A percentile compares a stretch with the other conserved stretches of the same genome.
Evolutionary conservation across 768 basidiomycete genomes (phyloP).

Genomic region (Vararia minispora): DNA sequence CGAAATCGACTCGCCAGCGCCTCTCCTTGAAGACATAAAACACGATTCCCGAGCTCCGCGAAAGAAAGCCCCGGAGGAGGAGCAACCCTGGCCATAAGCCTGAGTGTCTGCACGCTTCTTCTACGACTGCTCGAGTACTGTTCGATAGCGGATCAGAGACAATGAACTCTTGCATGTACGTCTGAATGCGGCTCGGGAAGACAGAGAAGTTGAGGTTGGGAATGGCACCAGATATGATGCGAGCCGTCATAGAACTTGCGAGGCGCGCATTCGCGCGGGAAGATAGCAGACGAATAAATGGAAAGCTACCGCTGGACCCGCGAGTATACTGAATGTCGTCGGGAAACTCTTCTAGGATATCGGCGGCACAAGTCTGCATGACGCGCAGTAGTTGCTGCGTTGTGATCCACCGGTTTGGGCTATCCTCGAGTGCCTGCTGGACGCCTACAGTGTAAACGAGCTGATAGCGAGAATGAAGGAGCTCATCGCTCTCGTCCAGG

Average conservation of each 20-base stretch:
- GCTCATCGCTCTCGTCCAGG: constrained; percentile 18
- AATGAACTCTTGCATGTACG: no score
- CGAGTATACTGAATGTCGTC: no score
- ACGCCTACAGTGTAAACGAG: constrained; percentile 34
- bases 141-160: no score
- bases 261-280: no score
- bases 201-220: no score
- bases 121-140: constrained; percentile 6
- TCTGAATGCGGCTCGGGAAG: no score
- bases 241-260: no score
- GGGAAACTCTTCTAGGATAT: background rate
- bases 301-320: no score
- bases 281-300: no score
- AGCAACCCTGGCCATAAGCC: constrained; percentile 27
- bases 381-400: constrained; percentile 28
- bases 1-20: constrained; percentile 44
- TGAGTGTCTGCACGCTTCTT: constrained; percentile 10
- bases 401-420: constrained; percentile 32
- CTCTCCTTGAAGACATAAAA: constrained; percentile 24
- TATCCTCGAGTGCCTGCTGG: constrained; percentile 26
- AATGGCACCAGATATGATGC: no score
- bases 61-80: constrained; percentile 34
- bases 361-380: constrained; percentile 13
- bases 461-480: constrained; percentile 36
- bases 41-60: constrained; percentile 25